A percentile compares a stretch with the other conserved stretches of the same genome.
phyloP scores from a whole-genome alignment of 176 grass and related monocot genomes.

The Avena atlantica region DNA sequence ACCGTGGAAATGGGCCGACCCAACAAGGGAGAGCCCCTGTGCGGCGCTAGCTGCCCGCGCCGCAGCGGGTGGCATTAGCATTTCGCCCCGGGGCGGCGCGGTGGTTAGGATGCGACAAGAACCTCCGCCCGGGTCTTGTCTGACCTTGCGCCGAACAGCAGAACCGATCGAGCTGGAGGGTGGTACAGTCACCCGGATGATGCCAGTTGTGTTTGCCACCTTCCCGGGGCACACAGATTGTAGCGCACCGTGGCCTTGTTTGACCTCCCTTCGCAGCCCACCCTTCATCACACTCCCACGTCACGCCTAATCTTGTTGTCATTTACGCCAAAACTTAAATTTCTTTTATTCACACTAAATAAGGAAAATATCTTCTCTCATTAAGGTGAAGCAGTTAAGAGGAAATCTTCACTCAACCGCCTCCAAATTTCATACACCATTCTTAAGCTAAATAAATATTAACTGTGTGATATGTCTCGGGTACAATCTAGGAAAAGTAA shows the following conservation, averaged over 20 bases:
- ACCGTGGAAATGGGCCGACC: no score
- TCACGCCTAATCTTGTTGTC: background rate
- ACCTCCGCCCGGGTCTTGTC: background rate
- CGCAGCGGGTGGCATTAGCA: no score
- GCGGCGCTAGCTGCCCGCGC: no score
- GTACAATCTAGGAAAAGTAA: background rate
- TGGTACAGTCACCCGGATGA: background rate
- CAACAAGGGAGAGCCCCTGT: no score
- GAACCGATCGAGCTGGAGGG: background rate
- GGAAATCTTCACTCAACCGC: background rate
- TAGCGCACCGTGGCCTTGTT: slow-evolving; percentile 19
- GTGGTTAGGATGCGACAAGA: background rate
- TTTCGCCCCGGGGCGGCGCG: background rate
- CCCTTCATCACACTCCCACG: background rate
- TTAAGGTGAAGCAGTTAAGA: background rate
- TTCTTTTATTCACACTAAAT: background rate
- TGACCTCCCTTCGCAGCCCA: background rate
- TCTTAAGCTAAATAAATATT: background rate
- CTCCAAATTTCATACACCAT: background rate
- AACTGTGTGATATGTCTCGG: background rate
- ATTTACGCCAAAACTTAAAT: background rate
- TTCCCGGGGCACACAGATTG: background rate
- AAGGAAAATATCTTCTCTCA: background rate
- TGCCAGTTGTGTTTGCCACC: background rate
- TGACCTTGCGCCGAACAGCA: background rate